Evolutionary conservation across 1,139 yeast species (phyloP), one percentile per base, ranked within the genome.

Genomic region (Zygosaccharomyces pseudobailii): DNA sequence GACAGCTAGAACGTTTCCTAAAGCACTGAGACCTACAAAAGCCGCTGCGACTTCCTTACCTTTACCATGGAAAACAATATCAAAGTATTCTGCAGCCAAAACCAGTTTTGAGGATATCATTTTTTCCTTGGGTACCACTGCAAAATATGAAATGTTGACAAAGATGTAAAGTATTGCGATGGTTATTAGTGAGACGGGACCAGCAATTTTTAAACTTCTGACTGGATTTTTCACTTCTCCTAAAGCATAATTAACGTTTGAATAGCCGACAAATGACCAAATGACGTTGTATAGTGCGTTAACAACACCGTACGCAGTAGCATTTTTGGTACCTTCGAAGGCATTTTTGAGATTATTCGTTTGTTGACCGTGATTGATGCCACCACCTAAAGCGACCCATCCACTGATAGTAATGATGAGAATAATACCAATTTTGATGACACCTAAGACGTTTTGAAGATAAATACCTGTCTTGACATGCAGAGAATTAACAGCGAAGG

Each of bases 321-420:
- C 84, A 40, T 75, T 64, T 24, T 67, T 58, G 13, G 74, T 65
- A 36, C 87, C 87, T 4, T 62, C 67, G 59, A 85, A 85, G 2
- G 88, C 79, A 60, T 84, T 65, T 34, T 61, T 57, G 66, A 84
- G 84, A 61, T 84, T 84, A 54, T 79, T 79, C 82, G 83, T 53
- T 71, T 71, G 54, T 63, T 67, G 67, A 36, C 76, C 74, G 44
- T 71, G 69, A 51, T 78, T 75, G 53, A 79, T 71, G 22, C 87
- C 86, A 32, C 87, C 87, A 47, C 83, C 87, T 43, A 86, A 73
- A 2, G 90, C 94, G 25, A 84, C 88, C 85, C 89, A 84, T 13
- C 95, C 95, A 40, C 87, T 80, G 39, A 86, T 75, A 27, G 84
- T 73, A 54, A 87, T 86, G 61, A 86, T 75, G 22, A 81, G 58